Conservation (phyloP, 441 rosid genomes). For the Dalechampia spathulata region DNA sequence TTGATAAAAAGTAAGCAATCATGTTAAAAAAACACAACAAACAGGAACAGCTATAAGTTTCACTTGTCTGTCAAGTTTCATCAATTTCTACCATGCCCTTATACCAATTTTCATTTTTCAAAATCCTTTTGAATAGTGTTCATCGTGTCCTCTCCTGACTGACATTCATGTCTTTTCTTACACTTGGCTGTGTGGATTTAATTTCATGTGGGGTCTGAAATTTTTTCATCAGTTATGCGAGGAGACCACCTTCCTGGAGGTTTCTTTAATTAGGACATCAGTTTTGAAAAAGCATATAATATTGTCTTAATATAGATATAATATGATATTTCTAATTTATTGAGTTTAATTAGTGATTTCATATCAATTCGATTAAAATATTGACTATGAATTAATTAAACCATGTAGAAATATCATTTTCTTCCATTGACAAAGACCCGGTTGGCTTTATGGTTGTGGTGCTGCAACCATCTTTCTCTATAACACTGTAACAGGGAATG, state of each 20-base stretch:
- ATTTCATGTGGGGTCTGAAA: not conserved
- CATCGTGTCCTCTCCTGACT: not conserved
- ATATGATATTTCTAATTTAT: too few relatives aligned
- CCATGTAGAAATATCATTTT: not conserved
- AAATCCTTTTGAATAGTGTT: not conserved
- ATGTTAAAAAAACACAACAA: too few relatives aligned
- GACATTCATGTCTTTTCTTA: not conserved
- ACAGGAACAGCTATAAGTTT: not conserved
- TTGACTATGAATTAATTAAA: too few relatives aligned
- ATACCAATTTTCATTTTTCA: not conserved
- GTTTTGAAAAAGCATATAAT: not conserved
- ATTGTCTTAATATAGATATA: not conserved
- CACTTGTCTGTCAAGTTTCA: not conserved
- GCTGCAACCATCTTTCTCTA: not conserved
- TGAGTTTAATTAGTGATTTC: too few relatives aligned
- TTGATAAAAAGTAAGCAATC: conserved; percentile 25
- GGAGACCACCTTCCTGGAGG: not conserved
- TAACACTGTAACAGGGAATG: not conserved
- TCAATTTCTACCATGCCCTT: conserved; percentile 1
- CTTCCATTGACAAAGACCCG: not conserved
- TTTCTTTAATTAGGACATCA: not conserved
- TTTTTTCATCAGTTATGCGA: not conserved
- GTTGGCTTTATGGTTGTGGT: not conserved
- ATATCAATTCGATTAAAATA: too few relatives aligned
- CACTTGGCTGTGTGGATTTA: not conserved